Conservation (phyloP, 192 early-diverging fungal genomes). For the Powellomyces hirtus region DNA sequence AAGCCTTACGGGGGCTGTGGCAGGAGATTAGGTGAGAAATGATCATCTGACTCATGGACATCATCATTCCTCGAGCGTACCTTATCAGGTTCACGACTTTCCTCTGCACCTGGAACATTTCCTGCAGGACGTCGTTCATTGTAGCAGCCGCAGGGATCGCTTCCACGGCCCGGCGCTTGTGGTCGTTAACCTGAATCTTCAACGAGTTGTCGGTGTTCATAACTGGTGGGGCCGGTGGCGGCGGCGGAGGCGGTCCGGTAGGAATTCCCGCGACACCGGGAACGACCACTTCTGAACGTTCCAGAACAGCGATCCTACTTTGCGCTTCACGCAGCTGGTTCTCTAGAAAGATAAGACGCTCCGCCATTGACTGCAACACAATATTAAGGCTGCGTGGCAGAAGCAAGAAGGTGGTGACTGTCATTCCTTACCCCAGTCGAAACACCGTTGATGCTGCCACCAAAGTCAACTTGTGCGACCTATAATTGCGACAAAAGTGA, state of each 20-base stretch:
- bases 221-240: constrained; percentile 11
- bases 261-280: background rate
- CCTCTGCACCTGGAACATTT: constrained; percentile 13
- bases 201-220: background rate
- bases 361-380: background rate
- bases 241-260: constrained; percentile 10
- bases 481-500: too few species aligned
- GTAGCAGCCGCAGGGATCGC: background rate
- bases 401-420: background rate
- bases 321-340: background rate
- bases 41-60: background rate
- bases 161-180: background rate
- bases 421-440: background rate
- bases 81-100: constrained; percentile 19
- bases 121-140: constrained; percentile 22
- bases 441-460: background rate
- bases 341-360: background rate
- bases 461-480: background rate
- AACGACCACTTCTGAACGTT: background rate
- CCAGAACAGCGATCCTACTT: background rate
- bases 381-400: background rate
- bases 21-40: background rate
- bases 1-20: constrained; percentile 8
- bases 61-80: too few species aligned
- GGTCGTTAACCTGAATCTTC: background rate